Conservation (phyloP, 2,329 filamentous ascomycete species). For the Epichloe sp. region DNA sequence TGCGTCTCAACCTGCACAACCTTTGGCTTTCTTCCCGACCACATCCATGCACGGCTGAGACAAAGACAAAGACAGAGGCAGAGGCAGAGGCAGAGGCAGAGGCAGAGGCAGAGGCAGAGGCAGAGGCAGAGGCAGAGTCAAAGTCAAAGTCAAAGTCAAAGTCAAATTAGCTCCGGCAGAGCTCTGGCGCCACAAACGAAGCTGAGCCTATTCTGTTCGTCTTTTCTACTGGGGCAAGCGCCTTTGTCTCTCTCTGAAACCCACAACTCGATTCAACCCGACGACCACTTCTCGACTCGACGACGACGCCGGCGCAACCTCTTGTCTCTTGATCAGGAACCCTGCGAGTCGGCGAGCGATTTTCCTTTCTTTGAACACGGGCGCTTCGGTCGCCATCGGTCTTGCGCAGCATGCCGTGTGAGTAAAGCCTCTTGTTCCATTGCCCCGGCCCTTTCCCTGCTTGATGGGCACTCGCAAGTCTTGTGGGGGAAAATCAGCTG, state of each 20-base stretch:
- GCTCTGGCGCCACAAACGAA: neutral
- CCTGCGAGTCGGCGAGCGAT: conserved; percentile 1
- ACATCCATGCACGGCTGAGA: neutral
- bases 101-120: no score
- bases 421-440: conserved; percentile 11
- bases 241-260: neutral
- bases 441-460: conserved; percentile 1
- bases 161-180: neutral
- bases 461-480: neutral
- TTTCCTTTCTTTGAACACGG: conserved; percentile 7
- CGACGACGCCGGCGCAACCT: conserved; percentile 2
- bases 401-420: conserved; percentile 25
- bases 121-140: no score
- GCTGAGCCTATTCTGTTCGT: neutral
- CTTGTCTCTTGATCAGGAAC: conserved; percentile 9
- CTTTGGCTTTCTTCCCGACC: no score
- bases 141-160: neutral
- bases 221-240: neutral
- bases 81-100: no score
- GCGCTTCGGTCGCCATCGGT: conserved; percentile 12
- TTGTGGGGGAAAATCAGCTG: neutral
- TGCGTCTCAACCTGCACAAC: no score
- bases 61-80: neutral
- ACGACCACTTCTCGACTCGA: neutral
- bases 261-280: conserved; percentile 2